phyloP scores from a whole-genome alignment of 768 basidiomycete genomes.

The Sarcodon sp. region DNA sequence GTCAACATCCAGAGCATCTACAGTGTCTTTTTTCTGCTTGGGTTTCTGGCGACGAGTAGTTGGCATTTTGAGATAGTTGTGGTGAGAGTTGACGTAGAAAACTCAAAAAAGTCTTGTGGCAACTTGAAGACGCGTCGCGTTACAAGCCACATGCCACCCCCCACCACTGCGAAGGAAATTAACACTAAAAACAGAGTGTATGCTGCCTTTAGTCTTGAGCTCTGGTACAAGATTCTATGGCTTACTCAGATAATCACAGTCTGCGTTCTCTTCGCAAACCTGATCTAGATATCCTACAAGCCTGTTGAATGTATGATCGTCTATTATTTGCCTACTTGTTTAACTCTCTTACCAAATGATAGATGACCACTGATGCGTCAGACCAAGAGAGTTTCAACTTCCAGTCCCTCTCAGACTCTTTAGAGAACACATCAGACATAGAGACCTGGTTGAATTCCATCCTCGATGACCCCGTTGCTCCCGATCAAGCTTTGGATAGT shows the following conservation, averaged over 20 bases:
- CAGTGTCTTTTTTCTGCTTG: too few species aligned
- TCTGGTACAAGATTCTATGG: not conserved
- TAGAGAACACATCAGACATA: not conserved
- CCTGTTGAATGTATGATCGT: not conserved
- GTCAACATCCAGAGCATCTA: too few species aligned
- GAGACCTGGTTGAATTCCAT: not conserved
- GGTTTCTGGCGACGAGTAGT: too few species aligned
- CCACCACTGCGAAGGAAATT: too few species aligned
- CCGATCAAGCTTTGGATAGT: not conserved
- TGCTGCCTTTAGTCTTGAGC: not conserved
- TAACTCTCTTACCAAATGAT: not conserved
- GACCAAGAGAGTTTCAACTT: not conserved
- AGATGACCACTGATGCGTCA: not conserved
- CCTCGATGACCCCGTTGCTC: not conserved
- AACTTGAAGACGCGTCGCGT: too few species aligned
- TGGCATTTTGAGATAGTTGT: too few species aligned
- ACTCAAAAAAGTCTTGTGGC: too few species aligned
- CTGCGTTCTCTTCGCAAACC: not conserved
- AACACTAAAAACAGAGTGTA: not conserved
- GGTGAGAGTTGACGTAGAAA: too few species aligned
- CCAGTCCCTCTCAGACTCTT: not conserved
- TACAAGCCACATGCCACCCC: too few species aligned
- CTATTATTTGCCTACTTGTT: not conserved
- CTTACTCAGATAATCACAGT: not conserved
- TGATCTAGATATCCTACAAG: not conserved